A percentile compares a stretch with the other conserved stretches of the same genome.
These are phyloP conservation scores for Arabidopsis thaliana DNA, from an alignment of 345 rosid species.

Conservation along the genomic window TAIR10.1 NC_003074.8:1390001-1390500, in stretches of 20 bases:
- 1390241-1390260: slow-evolving; percentile 82
- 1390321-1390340: slow-evolving; percentile 81
- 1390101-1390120: neutral
- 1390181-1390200: slow-evolving; percentile 67
- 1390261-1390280: slow-evolving; percentile 94
- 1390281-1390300: slow-evolving; percentile 89
- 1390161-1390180: neutral
- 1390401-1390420: slow-evolving; percentile 23
- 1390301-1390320: slow-evolving; percentile 89
- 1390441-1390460: neutral
- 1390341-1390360: slow-evolving; percentile 82
- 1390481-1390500: neutral
- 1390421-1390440: neutral
- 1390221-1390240: slow-evolving; percentile 82
- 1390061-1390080: neutral
- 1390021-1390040: neutral
- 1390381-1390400: slow-evolving; percentile 63
- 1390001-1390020: neutral
- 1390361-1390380: slow-evolving; percentile 82
- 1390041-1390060: neutral
- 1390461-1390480: slow-evolving; percentile 8
- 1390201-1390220: slow-evolving; percentile 85
- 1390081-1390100: neutral
- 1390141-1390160: neutral
- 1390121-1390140: neutral